Conservation (phyloP, 768 basidiomycete species). For the Trametes elegans region DNA sequence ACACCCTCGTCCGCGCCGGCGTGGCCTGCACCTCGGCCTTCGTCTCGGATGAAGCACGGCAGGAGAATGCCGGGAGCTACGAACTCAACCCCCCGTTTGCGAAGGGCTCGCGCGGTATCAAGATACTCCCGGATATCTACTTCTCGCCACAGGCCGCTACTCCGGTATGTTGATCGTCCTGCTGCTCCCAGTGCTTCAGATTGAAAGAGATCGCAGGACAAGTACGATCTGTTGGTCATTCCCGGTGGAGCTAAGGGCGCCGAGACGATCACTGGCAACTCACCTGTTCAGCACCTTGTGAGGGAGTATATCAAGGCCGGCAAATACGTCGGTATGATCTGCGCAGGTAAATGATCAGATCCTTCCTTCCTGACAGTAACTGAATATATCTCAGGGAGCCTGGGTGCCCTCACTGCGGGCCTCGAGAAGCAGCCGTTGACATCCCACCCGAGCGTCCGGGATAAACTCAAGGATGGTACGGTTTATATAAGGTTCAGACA, state of each 20-base stretch:
- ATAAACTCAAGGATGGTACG: slow-evolving; percentile 54
- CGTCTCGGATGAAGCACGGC: slow-evolving; percentile 33
- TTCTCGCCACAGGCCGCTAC: slow-evolving; percentile 28
- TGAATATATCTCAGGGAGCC: slow-evolving; percentile 46
- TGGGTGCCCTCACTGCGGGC: slow-evolving; percentile 61
- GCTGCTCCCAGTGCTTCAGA: background rate
- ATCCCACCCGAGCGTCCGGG: slow-evolving; percentile 73
- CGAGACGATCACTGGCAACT: slow-evolving; percentile 61
- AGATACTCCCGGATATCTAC: slow-evolving; percentile 62
- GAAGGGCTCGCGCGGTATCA: slow-evolving; percentile 70
- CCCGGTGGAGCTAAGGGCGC: slow-evolving; percentile 82
- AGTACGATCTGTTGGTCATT: slow-evolving; percentile 67
- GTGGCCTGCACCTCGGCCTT: slow-evolving; percentile 65
- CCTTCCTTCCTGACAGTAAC: background rate
- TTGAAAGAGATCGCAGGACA: slow-evolving; percentile 41
- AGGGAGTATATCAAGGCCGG: slow-evolving; percentile 49
- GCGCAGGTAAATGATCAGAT: slow-evolving; percentile 54
- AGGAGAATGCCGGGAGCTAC: slow-evolving; percentile 14
- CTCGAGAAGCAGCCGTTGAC: slow-evolving; percentile 66
- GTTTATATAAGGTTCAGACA: background rate
- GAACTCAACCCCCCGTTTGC: slow-evolving; percentile 45
- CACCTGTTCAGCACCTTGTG: slow-evolving; percentile 61
- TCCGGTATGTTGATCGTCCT: slow-evolving; percentile 17
- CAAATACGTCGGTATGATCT: slow-evolving; percentile 80
- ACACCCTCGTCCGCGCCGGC: slow-evolving; percentile 78